Evolutionary conservation across 1,139 yeast genomes (phyloP), one percentile per base, ranked within the genome.

Genomic region (Candida sanyaensis): DNA sequence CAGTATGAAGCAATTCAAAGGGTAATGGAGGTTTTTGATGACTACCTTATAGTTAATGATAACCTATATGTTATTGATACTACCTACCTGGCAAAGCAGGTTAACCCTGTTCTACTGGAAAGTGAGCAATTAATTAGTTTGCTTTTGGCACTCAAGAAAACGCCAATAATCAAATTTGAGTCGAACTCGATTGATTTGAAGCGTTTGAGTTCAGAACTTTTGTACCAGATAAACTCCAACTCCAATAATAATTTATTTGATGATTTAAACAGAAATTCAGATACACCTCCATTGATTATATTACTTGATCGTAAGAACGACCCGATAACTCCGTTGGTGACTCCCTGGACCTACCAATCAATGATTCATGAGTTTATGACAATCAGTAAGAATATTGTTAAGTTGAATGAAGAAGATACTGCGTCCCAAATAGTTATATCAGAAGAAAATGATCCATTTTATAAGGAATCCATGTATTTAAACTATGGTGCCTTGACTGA

Each of bases 321-420:
- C 65, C 97, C 98, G 1, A 75, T 92, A 29, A 93, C 99, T 0
- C 98, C 99, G 1, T 72, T 93, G 41, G 69, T 93, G 42, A 81
- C 86, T 37, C 99, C 98, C 1, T 93, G 99, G 99, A 92, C 99
- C 0, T 93, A 91, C 66, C 98, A 93, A 62, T 89, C 97, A 1
- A 93, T 95, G 99, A 89, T 93, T 13, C 96, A 93, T 64, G 98
- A 95, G 62, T 77, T 90, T 32, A 73, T 93, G 37, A 96, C 93
- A 1, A 88, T 93, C 50, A 71, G 75, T 21, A 86, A 90, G 61
- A 93, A 93, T 58, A 79, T 93, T 5, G 96, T 90, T 2, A 85
- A 83, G 53, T 65, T 92, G 46, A 69, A 47, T 10, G 34, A n/a
- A 23, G 37, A 41, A 5, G 58, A 48, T 3, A 51, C 61, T 7